Conservation (phyloP, 2,329 filamentous ascomycete genomes). For the Aspergillus versicolor region DNA sequence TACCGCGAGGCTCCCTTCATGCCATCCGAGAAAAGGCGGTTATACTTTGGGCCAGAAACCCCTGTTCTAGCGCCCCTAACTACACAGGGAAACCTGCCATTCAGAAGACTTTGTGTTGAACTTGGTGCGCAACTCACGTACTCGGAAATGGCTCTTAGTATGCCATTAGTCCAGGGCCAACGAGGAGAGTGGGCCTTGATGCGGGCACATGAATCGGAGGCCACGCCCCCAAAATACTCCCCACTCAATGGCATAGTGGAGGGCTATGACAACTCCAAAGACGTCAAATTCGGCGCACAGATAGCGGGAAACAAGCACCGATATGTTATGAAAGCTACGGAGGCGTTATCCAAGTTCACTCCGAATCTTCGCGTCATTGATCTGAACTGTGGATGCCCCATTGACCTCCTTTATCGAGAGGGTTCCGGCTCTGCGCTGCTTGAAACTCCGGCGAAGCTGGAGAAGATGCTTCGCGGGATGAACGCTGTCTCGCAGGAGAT, state of each 20-base stretch:
- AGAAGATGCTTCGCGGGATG: constrained; percentile 96
- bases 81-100: constrained; percentile 94
- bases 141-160: constrained; percentile 95
- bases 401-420: constrained; percentile 85
- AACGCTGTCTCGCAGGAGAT: constrained; percentile 86
- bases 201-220: constrained; percentile 85
- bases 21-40: constrained; percentile 85
- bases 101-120: constrained; percentile 83
- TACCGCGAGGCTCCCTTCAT: constrained; percentile 85
- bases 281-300: constrained; percentile 87
- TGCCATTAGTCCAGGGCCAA: constrained; percentile 84
- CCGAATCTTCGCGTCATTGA: constrained; percentile 88
- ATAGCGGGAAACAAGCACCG: constrained; percentile 91
- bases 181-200: constrained; percentile 94
- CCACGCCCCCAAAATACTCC: constrained; percentile 67
- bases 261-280: constrained; percentile 77
- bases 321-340: constrained; percentile 83
- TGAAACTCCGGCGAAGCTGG: constrained; percentile 82
- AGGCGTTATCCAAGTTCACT: constrained; percentile 72
- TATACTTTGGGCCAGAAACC: constrained; percentile 94
- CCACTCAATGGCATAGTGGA: constrained; percentile 58
- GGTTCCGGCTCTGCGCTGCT: constrained; percentile 89
- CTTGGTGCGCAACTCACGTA: constrained; percentile 92
- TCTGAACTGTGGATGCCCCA: constrained; percentile 95
- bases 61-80: constrained; percentile 92